phyloP scores from a whole-genome alignment of 2,329 filamentous ascomycete genomes.

The Pleomassaria siparia region DNA sequence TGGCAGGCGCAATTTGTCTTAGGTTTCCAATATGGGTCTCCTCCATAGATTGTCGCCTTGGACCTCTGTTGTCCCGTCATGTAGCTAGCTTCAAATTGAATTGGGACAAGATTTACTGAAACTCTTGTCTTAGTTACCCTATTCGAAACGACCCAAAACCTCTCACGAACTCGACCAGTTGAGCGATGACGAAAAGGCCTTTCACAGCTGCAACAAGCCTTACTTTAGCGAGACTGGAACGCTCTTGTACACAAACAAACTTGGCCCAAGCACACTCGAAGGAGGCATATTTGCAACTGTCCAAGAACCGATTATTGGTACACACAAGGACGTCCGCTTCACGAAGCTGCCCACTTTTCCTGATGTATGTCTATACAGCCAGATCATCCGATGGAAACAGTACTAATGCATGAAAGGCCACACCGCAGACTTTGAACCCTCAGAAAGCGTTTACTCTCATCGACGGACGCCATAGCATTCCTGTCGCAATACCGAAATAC shows the following conservation, averaged over 20 bases:
- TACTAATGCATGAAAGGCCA: constrained; percentile 48
- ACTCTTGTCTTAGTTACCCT: constrained; percentile 71
- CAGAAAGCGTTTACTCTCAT: constrained; percentile 59
- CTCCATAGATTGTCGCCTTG: constrained; percentile 35
- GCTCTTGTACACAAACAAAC: constrained; percentile 63
- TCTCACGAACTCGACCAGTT: constrained; percentile 65
- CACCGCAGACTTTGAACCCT: constrained; percentile 55
- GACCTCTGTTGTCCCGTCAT: constrained; percentile 30
- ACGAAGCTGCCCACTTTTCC: constrained; percentile 59
- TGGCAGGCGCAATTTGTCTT: constrained; percentile 44
- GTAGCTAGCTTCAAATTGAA: constrained; percentile 50
- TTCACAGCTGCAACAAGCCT: constrained; percentile 74
- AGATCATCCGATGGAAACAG: constrained; percentile 5
- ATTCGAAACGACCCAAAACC: constrained; percentile 75
- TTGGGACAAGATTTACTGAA: constrained; percentile 41
- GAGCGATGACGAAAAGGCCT: constrained; percentile 64
- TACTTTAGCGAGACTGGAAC: constrained; percentile 76
- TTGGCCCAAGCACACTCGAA: constrained; percentile 42
- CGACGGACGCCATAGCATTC: constrained; percentile 54
- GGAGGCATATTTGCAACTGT: constrained; percentile 57
- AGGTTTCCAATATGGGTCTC: constrained; percentile 35
- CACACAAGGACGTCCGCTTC: constrained; percentile 65
- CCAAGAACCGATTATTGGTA: constrained; percentile 62
- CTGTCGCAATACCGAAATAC: constrained; percentile 55
- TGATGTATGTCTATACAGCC: constrained; percentile 36